Conservation (phyloP, 176 grass and related monocot genomes). For the Zoysia japonica region DNA sequence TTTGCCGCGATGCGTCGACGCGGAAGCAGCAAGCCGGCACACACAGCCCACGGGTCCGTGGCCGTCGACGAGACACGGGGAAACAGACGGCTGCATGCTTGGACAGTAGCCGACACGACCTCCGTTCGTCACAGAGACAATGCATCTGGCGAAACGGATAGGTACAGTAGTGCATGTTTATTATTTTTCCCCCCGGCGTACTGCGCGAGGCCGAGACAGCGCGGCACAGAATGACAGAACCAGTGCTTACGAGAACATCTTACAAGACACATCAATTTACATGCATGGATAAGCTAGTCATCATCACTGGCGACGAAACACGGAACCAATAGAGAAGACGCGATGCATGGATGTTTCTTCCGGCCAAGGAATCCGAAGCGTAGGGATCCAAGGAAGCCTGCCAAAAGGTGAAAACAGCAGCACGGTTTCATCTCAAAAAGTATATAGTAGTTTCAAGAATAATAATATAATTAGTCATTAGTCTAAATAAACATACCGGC, state of each 20-base stretch:
- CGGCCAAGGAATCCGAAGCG: slow-evolving; percentile 40
- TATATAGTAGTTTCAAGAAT: not conserved
- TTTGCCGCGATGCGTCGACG: no score
- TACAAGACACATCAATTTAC: slow-evolving; percentile 49
- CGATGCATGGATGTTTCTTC: slow-evolving; percentile 42
- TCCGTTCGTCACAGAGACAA: not conserved
- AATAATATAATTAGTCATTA: no score
- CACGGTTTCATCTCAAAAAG: not conserved
- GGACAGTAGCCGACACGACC: not conserved
- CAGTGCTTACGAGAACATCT: not conserved
- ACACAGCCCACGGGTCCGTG: not conserved
- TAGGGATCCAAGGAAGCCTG: slow-evolving; percentile 50
- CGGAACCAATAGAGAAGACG: slow-evolving; percentile 10
- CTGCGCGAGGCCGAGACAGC: not conserved
- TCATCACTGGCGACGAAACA: slow-evolving; percentile 32
- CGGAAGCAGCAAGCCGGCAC: not conserved
- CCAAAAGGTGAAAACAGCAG: not conserved
- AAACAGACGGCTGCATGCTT: not conserved
- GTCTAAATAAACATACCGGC: no score
- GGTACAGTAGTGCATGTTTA: slow-evolving; percentile 7
- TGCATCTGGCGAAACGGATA: slow-evolving; percentile 4
- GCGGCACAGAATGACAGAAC: not conserved
- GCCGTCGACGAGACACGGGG: not conserved
- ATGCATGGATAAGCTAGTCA: slow-evolving; percentile 14
- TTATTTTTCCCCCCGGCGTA: not conserved